Evolutionary conservation across 495 filamentous ascomycete species (phyloP), one percentile per base, ranked within the genome.

Genomic region (Xylaria telfairii): DNA sequence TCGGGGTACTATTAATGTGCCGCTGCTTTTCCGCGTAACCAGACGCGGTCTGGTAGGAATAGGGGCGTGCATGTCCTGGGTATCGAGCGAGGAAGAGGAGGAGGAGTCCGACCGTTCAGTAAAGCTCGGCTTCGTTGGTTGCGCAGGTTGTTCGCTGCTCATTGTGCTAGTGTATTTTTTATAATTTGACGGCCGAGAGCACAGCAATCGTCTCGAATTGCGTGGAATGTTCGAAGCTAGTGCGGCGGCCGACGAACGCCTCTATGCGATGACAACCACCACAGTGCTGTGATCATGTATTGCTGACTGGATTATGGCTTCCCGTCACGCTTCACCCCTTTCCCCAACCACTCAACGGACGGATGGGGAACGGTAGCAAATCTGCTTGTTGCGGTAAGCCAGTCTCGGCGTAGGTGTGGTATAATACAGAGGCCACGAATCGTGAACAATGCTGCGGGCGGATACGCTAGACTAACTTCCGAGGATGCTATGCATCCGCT

Each of bases 1-100:
- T 65, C 92, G 87, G 21, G 92, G 91, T 21, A 95, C 89, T 69
- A 96, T 90, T 72, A 94, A 92, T 39, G 93, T 93, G 70, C 91
- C 92, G 75, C 90, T 93, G 63, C 90, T 90, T 81, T 92, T 92
- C 46, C 92, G 87, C 74, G 87, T 90, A 51, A 81, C 80, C 37
- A 86, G 75, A 75, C 84, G 80, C 82, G 86, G 78, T 78, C 85
- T 74, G 80, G 87, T 72, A 76, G 90, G 80, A 44, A 80, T 70
- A 17, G 83, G 82, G 34, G 78, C 76, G 65, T 82, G 76, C n/a
- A 84, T 82, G 12, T 79, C 77, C 5, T 72, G 71, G 1, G 74
- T 76, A 51, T 81, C 83, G 47, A 76, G 54, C 4, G 82, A 82
- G 32, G 80, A 80, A 42, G 77, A 76, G 24, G 81, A 83, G 12